A percentile compares a stretch with the other conserved stretches of the same genome.
phyloP scores from a whole-genome alignment of 345 rosid genomes.

The Gossypium raimondii region DNA sequence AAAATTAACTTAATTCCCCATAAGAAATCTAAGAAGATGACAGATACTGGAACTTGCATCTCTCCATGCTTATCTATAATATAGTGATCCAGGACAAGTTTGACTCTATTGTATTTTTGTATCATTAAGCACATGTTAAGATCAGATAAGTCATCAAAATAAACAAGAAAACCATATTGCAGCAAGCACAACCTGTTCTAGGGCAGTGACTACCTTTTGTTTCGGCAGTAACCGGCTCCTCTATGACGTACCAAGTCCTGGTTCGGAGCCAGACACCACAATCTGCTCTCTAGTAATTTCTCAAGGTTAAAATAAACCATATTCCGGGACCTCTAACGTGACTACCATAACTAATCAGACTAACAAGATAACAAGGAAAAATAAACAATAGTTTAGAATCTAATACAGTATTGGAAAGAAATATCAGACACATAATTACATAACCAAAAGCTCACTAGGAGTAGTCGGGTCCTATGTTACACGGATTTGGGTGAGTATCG shows the following conservation, averaged over 20 bases:
- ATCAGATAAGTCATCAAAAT: background rate
- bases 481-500: no score
- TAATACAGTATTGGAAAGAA: background rate
- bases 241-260: background rate
- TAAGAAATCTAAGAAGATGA: background rate
- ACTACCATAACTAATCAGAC: background rate
- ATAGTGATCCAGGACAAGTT: background rate
- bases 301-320: background rate
- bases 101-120: background rate
- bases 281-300: background rate
- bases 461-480: no score
- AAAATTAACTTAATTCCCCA: conserved; percentile 5
- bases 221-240: background rate
- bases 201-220: background rate
- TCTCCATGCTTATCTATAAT: background rate
- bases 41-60: background rate
- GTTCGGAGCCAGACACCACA: background rate
- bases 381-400: background rate
- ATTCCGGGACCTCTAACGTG: background rate
- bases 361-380: background rate
- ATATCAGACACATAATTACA: background rate
- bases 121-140: background rate
- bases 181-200: background rate
- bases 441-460: no score
- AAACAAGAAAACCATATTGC: background rate